Evolutionary conservation across 108 stramenopile genomes (phyloP).

Genomic region (Craspedostauros australis): DNA sequence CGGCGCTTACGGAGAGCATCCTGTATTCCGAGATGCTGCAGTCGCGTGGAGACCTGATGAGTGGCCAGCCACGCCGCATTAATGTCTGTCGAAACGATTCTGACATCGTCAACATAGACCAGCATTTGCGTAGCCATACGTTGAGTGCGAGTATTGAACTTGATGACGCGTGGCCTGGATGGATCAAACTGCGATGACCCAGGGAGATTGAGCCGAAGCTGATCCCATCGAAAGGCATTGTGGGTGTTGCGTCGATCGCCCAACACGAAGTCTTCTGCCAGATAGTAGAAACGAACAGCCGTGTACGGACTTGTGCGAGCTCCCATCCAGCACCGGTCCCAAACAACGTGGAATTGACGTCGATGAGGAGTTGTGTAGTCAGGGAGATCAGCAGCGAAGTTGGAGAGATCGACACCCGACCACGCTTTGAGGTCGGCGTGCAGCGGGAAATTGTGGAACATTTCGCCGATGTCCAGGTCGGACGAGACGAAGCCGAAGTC

Average conservation of each 20-base stretch:
- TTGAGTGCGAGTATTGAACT: not conserved
- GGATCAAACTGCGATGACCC: conserved; percentile 19
- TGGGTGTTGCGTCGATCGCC: conserved; percentile 14
- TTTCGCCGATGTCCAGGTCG: conserved; percentile 35
- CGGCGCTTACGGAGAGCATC: conserved; percentile 28
- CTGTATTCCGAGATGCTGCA: conserved; percentile 32
- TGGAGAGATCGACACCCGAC: conserved; percentile 28
- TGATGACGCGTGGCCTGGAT: conserved; percentile 14
- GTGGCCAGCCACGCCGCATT: not conserved
- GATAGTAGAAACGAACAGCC: not conserved
- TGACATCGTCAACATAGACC: conserved; percentile 24
- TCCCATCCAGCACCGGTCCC: not conserved
- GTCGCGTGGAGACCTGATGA: not conserved
- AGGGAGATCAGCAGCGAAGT: too few species aligned
- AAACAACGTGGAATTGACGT: not conserved
- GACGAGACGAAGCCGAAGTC: conserved; percentile 7
- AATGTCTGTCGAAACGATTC: not conserved
- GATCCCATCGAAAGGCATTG: conserved; percentile 30
- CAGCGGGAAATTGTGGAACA: conserved; percentile 39
- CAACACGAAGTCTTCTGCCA: conserved; percentile 21
- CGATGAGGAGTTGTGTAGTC: not conserved
- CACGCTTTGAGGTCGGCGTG: conserved; percentile 9
- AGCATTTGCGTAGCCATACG: conserved; percentile 7
- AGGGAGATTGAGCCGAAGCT: conserved; percentile 27
- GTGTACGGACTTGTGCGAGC: not conserved